phyloP scores from a whole-genome alignment of 257 asterid genomes.

The Solanum pennellii region DNA sequence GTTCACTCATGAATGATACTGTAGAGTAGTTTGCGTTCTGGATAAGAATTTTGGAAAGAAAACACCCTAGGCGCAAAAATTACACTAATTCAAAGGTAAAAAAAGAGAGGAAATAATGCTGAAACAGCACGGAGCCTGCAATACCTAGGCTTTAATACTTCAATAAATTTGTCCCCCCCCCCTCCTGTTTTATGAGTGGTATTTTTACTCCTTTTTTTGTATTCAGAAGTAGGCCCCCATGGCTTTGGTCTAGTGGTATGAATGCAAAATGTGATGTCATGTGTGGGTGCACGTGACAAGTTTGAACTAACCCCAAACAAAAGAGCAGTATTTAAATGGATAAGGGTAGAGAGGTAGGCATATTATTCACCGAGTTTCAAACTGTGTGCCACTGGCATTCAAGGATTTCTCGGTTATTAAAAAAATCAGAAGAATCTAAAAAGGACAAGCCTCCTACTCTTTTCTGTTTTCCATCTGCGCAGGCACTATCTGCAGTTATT shows the following conservation, averaged over 20 bases:
- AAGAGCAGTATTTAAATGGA: neutral
- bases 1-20: too few relatives aligned
- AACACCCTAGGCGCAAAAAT: too few relatives aligned
- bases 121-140: neutral
- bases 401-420: neutral
- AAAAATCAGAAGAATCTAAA: neutral
- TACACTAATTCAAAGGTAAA: too few relatives aligned
- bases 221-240: neutral
- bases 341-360: neutral
- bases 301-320: neutral
- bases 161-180: neutral
- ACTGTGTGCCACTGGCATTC: neutral
- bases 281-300: neutral
- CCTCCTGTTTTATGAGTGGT: neutral
- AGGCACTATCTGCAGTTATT: neutral
- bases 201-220: too few relatives aligned
- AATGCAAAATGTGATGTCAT: neutral
- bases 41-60: too few relatives aligned
- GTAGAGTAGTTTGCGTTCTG: too few relatives aligned
- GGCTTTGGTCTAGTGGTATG: neutral
- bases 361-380: neutral
- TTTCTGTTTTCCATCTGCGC: neutral
- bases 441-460: neutral
- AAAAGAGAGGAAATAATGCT: too few relatives aligned
- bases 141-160: neutral